These are phyloP conservation scores for Panaeolus papilionaceus DNA, from an alignment of 768 basidiomycete genomes.

Conservation along the genomic window DNA sequence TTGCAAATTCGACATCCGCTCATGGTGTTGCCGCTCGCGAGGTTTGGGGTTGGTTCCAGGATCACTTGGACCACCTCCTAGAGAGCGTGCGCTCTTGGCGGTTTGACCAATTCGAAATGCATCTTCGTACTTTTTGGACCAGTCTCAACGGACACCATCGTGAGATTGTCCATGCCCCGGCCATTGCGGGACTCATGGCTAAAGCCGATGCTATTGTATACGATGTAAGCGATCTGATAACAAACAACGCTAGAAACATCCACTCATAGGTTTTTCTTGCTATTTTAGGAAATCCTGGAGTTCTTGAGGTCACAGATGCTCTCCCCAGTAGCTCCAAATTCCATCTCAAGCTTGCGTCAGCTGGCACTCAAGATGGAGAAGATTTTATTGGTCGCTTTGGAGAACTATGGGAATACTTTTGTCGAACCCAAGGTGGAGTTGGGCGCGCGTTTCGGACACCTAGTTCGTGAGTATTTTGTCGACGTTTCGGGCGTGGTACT, in stretches of 20 bases:
- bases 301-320: slow-evolving; percentile 85
- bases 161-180: slow-evolving; percentile 90
- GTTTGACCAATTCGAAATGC: slow-evolving; percentile 91
- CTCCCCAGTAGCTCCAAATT: slow-evolving; percentile 70
- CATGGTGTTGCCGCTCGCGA: slow-evolving; percentile 83
- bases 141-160: slow-evolving; percentile 74
- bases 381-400: slow-evolving; percentile 80
- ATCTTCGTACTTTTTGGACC: slow-evolving; percentile 87
- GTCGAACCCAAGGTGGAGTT: slow-evolving; percentile 92
- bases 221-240: slow-evolving; percentile 65
- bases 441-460: slow-evolving; percentile 89
- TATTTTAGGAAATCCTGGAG: slow-evolving; percentile 82
- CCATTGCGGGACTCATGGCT: slow-evolving; percentile 87
- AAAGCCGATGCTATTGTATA: slow-evolving; percentile 91
- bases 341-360: slow-evolving; percentile 75
- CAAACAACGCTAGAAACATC: slow-evolving; percentile 13
- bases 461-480: slow-evolving; percentile 70
- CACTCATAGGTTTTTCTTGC: slow-evolving; percentile 26
- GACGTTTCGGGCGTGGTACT: slow-evolving; percentile 8
- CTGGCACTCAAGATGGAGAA: slow-evolving; percentile 94
- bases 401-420: slow-evolving; percentile 86
- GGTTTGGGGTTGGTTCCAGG: slow-evolving; percentile 93
- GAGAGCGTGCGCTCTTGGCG: slow-evolving; percentile 80
- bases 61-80: slow-evolving; percentile 84
- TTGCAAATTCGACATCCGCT: slow-evolving; percentile 74